Evolutionary conservation across 768 basidiomycete genomes (phyloP), one percentile per base, ranked within the genome.

Genomic region (Agaricus sinodeliciosus): DNA sequence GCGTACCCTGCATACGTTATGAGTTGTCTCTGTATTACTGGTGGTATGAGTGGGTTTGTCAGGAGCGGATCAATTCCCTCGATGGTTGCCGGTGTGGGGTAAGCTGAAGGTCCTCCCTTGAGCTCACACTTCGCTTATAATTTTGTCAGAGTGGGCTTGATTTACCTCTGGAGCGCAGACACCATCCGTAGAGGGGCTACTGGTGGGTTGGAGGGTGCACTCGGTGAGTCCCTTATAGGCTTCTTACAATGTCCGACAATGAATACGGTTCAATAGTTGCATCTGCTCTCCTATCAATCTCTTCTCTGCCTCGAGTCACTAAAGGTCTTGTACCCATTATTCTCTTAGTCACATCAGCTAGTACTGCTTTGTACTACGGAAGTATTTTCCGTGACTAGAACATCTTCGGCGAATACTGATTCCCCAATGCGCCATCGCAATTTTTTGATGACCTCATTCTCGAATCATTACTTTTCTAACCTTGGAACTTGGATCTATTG

Each of bases 81-180:
- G 11, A 65, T 93, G 39, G 80, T 92, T n/a, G 90, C 90, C 52
- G 90, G 90, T 39, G 78, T 90, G 40, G 75, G 84, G 89, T 91
- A 59, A 40, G 82, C 58, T 27, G 36, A 4, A 12, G 4, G 13
- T 13, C 27, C 22, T 27, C 12, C 13, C 34, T 54, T 57, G 18
- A 49, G 34, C 49, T 12, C 18, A 50, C 27, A 25, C 13, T 8
- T 27, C 40, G 39, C 25, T 48, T 28, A 19, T 19, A 4, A 43
- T 36, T 44, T 42, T 13, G 53, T 12, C 42, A 90, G 88, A 59
- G 88, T 93, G 43, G 90, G 90, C 55, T 69, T 79, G 15, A 73
- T 90, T 45, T 93, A 87, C 67, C 73, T 90, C 22, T 91, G 83
- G 79, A 85, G 87, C 51, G 90, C 84, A 35, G 79, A 88, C 56